Percentiles rank a stretch among this genome's conserved stretches.
phyloP scores from a whole-genome alignment of 2,329 filamentous ascomycete species.

The Monascus ruber region DNA sequence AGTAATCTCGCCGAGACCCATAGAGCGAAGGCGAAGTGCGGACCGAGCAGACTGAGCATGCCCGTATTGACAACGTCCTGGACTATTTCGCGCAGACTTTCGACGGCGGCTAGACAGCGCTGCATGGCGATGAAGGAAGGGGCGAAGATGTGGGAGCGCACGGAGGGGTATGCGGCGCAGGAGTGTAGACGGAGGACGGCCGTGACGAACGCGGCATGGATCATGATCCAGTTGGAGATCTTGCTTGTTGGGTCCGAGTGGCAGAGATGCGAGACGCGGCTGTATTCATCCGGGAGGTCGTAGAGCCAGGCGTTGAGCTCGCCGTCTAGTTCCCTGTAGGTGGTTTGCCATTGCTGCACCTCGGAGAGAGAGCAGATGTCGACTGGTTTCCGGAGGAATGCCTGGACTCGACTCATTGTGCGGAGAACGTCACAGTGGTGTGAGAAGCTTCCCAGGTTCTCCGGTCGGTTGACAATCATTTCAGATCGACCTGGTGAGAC shows the following conservation, averaged over 20 bases:
- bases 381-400: constrained; percentile 72
- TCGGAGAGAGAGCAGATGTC: constrained; percentile 70
- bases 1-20: constrained; percentile 77
- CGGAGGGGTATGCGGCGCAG: constrained; percentile 76
- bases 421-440: constrained; percentile 79
- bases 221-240: constrained; percentile 40
- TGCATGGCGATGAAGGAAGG: constrained; percentile 71
- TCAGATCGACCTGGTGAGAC: constrained; percentile 35
- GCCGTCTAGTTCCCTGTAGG: constrained; percentile 69
- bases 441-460: constrained; percentile 70
- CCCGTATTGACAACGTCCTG: constrained; percentile 61
- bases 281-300: constrained; percentile 64
- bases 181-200: constrained; percentile 77
- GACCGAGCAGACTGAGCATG: constrained; percentile 64
- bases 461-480: constrained; percentile 56
- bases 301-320: constrained; percentile 68
- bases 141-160: constrained; percentile 70
- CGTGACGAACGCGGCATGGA: constrained; percentile 21
- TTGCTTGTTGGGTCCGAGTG: constrained; percentile 53
- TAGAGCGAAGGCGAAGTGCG: constrained; percentile 74
- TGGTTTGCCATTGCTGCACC: constrained; percentile 73
- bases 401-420: constrained; percentile 71
- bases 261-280: constrained; percentile 57
- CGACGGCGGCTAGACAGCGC: constrained; percentile 64
- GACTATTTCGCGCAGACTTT: constrained; percentile 62